Evolutionary conservation across 2,329 filamentous ascomycete species (phyloP), one percentile per base, ranked within the genome.

Genomic region (Trichoderma guizhouense): DNA sequence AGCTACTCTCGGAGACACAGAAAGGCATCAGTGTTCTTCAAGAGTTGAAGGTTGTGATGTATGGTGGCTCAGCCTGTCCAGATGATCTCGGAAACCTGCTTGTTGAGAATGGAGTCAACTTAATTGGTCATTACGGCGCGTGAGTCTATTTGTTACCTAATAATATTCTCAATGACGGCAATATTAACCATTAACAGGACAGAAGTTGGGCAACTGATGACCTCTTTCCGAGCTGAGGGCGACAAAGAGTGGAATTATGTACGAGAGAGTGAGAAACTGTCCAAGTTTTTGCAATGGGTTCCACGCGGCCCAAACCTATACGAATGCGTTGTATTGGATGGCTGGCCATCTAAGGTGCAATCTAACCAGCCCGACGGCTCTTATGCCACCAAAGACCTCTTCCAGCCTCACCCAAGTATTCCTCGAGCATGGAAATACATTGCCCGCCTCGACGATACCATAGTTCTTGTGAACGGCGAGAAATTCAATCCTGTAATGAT

Each of bases 401-500:
- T 92, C 72, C 84, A 84, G 67, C 81, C 82, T 1, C 90, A 92
- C 76, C 76, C 83, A 0, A 81, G 74, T 0, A 86, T 88, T 8
- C 71, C 79, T 0, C 80, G 86, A 69, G 87, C 88, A 0, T 92
- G 90, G 89, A 84, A 85, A 39, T 91, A 91, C 75, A 84, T 90
- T 68, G 88, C 87, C 1, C 82, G 90, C 51, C 85, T 86, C 0
- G 91, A 92, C 74, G 85, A 87, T 3, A 89, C 89, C 67, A 84
- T 92, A 43, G 88, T 87, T 0, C 82, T 92, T 5, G 81, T 88
- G 11, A 92, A 89, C 7, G 90, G 90, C 2, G 91, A 92, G 81
- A 92, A 92, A 74, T 91, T 92, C 72, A 89, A 92, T 74, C 90
- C 90, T 1, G 85, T 86, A 2, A 86, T 87, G 0, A 77, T 92